These are phyloP conservation scores for Betula pendula DNA, from an alignment of 306 rosid genomes.

Conservation along the genomic window DNA sequence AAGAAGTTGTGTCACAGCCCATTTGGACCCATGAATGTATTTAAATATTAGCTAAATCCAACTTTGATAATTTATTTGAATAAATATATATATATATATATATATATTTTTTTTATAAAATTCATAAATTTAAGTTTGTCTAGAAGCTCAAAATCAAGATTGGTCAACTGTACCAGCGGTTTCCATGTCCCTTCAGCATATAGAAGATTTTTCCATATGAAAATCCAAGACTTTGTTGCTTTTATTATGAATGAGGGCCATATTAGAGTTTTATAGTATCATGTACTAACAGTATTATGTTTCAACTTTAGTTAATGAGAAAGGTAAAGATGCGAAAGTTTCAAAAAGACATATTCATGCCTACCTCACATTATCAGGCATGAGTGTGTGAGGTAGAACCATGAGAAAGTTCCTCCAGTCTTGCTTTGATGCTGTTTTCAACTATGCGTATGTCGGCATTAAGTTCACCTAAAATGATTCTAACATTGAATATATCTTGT, in stretches of 20 bases:
- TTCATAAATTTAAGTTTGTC: background rate
- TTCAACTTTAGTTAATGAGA: background rate
- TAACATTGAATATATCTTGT: background rate
- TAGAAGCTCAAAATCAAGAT: constrained; percentile 7
- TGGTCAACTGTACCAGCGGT: background rate
- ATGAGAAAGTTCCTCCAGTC: background rate
- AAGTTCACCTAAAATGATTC: background rate
- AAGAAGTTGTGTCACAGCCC: background rate
- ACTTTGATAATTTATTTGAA: background rate
- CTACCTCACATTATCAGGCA: background rate
- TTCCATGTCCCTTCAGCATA: background rate
- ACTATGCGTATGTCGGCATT: background rate
- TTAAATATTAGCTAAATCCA: background rate
- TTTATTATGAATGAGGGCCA: background rate
- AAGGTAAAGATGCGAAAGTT: background rate
- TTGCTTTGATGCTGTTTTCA: background rate
- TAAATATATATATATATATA: too few species aligned
- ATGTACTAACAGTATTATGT: background rate
- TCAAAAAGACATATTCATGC: background rate
- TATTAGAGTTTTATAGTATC: too few species aligned
- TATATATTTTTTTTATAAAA: background rate
- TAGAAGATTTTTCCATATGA: background rate
- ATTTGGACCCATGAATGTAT: background rate
- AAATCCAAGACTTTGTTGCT: background rate
- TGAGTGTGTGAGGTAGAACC: background rate